Evolutionary conservation across 805 yeast species (phyloP).

Genomic region (Torulaspora quercuum): DNA sequence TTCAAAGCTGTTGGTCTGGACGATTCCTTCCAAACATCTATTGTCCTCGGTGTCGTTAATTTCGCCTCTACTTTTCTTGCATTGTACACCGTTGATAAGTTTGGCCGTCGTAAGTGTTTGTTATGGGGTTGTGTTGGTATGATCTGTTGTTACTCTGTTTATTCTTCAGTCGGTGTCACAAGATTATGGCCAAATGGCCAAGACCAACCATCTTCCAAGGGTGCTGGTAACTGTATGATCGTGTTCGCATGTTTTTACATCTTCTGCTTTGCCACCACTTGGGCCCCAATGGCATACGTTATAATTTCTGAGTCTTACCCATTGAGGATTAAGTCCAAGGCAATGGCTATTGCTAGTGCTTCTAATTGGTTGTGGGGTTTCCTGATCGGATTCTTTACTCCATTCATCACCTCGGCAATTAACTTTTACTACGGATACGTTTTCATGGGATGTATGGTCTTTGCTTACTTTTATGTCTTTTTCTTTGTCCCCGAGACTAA

Average conservation of each 20-base stretch:
- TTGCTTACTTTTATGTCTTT: conserved; percentile 57
- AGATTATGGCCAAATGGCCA: conserved; percentile 41
- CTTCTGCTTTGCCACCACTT: conserved; percentile 65
- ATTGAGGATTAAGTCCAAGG: conserved; percentile 58
- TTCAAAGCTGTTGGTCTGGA: conserved; percentile 57
- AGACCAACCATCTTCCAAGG: conserved; percentile 41
- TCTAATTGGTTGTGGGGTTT: conserved; percentile 64
- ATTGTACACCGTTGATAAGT: conserved; percentile 48
- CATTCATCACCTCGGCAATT: conserved; percentile 59
- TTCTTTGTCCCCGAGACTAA: conserved; percentile 71
- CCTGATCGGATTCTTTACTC: conserved; percentile 63
- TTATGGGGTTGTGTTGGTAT: conserved; percentile 49
- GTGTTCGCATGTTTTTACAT: conserved; percentile 63
- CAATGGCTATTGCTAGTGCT: conserved; percentile 54
- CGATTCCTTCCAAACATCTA: conserved; percentile 57
- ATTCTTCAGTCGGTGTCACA: conserved; percentile 59
- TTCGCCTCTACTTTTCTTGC: conserved; percentile 54
- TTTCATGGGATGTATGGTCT: conserved; percentile 54
- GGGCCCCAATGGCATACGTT: conserved; percentile 66
- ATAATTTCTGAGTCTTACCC: conserved; percentile 66
- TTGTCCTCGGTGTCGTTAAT: conserved; percentile 56
- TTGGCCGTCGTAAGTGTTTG: conserved; percentile 50
- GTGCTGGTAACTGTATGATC: conserved; percentile 67
- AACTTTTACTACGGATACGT: conserved; percentile 68
- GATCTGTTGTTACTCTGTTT: conserved; percentile 44